These are phyloP conservation scores for Pascua sp. DNA, from an alignment of 1,284 basidiomycete species.

Conservation along the genomic window DNA sequence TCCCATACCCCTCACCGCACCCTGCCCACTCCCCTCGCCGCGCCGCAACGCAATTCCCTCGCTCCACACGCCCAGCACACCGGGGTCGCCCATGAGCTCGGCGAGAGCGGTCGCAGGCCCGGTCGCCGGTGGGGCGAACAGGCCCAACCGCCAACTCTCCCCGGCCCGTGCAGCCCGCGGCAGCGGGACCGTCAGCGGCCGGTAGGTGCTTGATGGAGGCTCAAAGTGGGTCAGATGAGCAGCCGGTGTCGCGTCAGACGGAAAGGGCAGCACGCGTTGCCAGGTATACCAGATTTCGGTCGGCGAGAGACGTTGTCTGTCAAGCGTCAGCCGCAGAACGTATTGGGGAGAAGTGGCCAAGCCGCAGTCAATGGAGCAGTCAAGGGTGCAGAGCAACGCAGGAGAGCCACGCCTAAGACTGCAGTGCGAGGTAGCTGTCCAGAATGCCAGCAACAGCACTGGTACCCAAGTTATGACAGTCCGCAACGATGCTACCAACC, in stretches of 20 bases:
- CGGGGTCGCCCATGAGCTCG: slow-evolving; percentile 5
- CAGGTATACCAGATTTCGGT: slow-evolving; percentile 41
- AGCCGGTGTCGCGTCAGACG: slow-evolving; percentile 18
- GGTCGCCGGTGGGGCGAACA: slow-evolving; percentile 47
- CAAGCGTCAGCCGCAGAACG: not conserved
- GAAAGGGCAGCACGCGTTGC: slow-evolving; percentile 27
- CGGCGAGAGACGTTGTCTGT: slow-evolving; percentile 28
- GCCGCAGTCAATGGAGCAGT: too few species aligned
- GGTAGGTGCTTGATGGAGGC: slow-evolving; percentile 64
- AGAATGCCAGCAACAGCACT: too few species aligned
- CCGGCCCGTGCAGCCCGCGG: slow-evolving; percentile 58
- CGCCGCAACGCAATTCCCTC: slow-evolving; percentile 37
- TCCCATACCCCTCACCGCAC: slow-evolving; percentile 2
- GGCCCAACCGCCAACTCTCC: slow-evolving; percentile 62
- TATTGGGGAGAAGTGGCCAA: too few species aligned
- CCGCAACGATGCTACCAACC: too few species aligned
- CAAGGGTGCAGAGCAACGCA: too few species aligned
- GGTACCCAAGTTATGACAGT: too few species aligned
- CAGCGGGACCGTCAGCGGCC: slow-evolving; percentile 62
- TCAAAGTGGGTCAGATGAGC: slow-evolving; percentile 66
- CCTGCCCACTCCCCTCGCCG: slow-evolving; percentile 11
- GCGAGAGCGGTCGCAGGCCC: slow-evolving; percentile 2
- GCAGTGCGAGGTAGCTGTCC: too few species aligned
- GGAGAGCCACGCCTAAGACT: too few species aligned
- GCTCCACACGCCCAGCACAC: slow-evolving; percentile 42